Evolutionary conservation across 1,284 basidiomycete species (phyloP).

Genomic region (Fomitopsis betulina): DNA sequence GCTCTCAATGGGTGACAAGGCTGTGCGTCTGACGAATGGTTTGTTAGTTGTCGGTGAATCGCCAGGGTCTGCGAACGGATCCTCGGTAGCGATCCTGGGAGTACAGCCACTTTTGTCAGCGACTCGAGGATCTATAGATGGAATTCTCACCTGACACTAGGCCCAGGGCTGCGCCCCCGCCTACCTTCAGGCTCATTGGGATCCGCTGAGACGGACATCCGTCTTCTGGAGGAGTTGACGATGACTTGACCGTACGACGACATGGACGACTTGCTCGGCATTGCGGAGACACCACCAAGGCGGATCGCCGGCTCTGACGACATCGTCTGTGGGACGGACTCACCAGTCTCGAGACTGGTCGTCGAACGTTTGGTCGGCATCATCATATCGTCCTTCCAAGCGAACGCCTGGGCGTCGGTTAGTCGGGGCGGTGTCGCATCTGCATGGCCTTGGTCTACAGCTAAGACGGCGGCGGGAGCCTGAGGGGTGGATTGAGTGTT

Average conservation of each 20-base stretch:
- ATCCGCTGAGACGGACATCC: conserved; percentile 16
- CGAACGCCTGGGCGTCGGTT: conserved; percentile 13
- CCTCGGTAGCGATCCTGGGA: conserved; percentile 27
- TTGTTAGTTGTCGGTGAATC: not conserved
- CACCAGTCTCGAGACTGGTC: conserved; percentile 7
- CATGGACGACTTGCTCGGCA: conserved; percentile 25
- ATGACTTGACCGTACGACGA: conserved; percentile 27
- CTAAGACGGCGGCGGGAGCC: not conserved
- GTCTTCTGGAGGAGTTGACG: conserved; percentile 11
- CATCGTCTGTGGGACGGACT: conserved; percentile 5
- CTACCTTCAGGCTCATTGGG: conserved; percentile 12
- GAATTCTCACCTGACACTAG: conserved; percentile 28
- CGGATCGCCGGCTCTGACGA: conserved; percentile 1
- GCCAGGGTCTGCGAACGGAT: conserved; percentile 31
- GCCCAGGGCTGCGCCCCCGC: conserved; percentile 23
- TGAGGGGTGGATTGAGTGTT: not conserved
- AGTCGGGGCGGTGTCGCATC: conserved; percentile 3
- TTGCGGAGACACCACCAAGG: conserved; percentile 17
- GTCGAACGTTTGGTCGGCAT: conserved; percentile 11
- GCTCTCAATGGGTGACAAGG: conserved; percentile 22
- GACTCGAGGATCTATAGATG: not conserved
- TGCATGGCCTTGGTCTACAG: not conserved
- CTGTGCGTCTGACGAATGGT: conserved; percentile 4
- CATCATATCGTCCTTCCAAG: conserved; percentile 17
- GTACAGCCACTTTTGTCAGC: not conserved